phyloP scores from a whole-genome alignment of 2,329 filamentous ascomycete species.

The Celoporthe dispersa region DNA sequence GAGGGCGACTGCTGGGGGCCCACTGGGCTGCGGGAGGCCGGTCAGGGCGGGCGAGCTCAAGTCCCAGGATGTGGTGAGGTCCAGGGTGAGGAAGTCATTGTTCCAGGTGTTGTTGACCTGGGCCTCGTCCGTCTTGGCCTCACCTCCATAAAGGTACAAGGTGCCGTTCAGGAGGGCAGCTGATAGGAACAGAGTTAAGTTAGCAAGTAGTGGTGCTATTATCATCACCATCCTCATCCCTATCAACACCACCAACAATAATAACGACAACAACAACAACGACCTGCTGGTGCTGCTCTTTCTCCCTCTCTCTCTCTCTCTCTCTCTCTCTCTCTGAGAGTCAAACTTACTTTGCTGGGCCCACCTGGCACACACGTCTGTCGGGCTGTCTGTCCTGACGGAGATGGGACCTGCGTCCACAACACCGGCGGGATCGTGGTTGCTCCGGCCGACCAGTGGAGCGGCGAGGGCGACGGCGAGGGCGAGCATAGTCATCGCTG shows the following conservation, averaged over 20 bases:
- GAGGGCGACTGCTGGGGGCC: constrained; percentile 71
- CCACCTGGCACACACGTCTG: constrained; percentile 67
- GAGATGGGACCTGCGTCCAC: constrained; percentile 54
- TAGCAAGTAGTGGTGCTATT: not conserved
- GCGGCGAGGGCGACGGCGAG: constrained; percentile 56
- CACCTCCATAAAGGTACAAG: constrained; percentile 76
- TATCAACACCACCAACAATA: not conserved
- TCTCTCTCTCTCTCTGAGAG: too few species aligned
- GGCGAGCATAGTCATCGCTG: constrained; percentile 52
- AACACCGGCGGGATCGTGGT: constrained; percentile 45
- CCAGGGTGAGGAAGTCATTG: constrained; percentile 74
- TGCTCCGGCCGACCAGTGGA: constrained; percentile 51
- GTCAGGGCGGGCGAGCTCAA: constrained; percentile 65
- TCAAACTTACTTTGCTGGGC: constrained; percentile 60
- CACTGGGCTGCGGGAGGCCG: constrained; percentile 54
- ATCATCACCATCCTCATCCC: too few species aligned
- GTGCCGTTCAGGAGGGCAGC: constrained; percentile 74
- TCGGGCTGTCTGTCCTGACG: constrained; percentile 51
- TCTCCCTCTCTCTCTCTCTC: too few species aligned
- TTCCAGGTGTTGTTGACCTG: constrained; percentile 73
- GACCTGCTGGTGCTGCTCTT: too few species aligned
- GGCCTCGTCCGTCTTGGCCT: constrained; percentile 59
- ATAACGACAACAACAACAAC: too few species aligned
- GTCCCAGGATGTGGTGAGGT: constrained; percentile 75
- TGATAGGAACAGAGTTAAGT: constrained; percentile 32